These are phyloP conservation scores for Exophiala aquamarina DNA, from an alignment of 2,329 filamentous ascomycete species.

Conservation along the genomic window DNA sequence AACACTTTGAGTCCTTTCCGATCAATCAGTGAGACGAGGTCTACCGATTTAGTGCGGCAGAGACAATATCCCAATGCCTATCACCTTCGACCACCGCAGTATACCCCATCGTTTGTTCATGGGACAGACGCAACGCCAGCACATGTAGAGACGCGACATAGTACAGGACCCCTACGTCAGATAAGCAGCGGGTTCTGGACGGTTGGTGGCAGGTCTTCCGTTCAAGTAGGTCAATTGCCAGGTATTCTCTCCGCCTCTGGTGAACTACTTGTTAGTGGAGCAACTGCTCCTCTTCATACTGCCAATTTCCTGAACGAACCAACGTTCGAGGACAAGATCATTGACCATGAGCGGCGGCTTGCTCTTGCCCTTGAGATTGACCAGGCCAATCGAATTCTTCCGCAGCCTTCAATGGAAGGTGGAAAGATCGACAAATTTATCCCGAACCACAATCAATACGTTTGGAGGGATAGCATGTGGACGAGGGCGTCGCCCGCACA, in stretches of 20 bases:
- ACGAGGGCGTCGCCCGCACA: slow-evolving; percentile 32
- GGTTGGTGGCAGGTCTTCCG: slow-evolving; percentile 68
- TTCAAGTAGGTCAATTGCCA: slow-evolving; percentile 43
- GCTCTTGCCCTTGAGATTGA: slow-evolving; percentile 81
- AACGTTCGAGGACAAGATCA: slow-evolving; percentile 59
- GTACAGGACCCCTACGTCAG: slow-evolving; percentile 40
- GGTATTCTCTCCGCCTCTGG: slow-evolving; percentile 63
- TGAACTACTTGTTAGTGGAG: slow-evolving; percentile 65
- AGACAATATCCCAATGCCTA: slow-evolving; percentile 16
- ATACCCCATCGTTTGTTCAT: slow-evolving; percentile 31
- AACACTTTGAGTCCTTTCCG: slow-evolving; percentile 55
- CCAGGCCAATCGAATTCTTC: slow-evolving; percentile 61
- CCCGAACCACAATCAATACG: slow-evolving; percentile 31
- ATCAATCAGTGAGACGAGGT: slow-evolving; percentile 35
- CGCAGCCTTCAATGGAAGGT: not conserved
- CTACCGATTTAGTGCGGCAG: slow-evolving; percentile 16
- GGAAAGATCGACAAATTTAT: not conserved
- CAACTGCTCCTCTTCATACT: slow-evolving; percentile 65
- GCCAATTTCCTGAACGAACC: slow-evolving; percentile 55
- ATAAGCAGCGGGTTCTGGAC: slow-evolving; percentile 75
- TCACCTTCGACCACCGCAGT: slow-evolving; percentile 20
- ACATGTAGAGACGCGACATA: slow-evolving; percentile 31
- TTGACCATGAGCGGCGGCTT: slow-evolving; percentile 71
- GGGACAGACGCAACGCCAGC: slow-evolving; percentile 54
- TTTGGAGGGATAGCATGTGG: slow-evolving; percentile 43